These are phyloP conservation scores for Eucalyptus urophylla DNA, from an alignment of 345 rosid species.

Conservation along the genomic window DNA sequence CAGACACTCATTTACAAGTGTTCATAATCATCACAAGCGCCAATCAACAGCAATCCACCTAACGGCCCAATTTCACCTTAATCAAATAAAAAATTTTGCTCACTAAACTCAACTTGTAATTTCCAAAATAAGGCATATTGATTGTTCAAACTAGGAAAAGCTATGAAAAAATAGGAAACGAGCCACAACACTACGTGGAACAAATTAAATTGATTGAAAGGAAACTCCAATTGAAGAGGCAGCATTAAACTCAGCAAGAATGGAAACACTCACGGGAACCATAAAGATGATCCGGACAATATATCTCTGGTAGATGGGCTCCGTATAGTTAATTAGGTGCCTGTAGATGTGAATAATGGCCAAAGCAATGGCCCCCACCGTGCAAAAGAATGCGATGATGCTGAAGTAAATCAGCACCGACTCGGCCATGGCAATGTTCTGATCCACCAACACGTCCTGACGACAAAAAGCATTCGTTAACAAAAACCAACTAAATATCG, in stretches of 20 bases:
- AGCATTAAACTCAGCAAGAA: not conserved
- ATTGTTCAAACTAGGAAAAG: not conserved
- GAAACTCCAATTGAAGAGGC: not conserved
- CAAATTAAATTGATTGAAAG: not conserved
- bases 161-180: not conserved
- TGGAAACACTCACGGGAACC: constrained; percentile 68
- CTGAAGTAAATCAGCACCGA: constrained; percentile 31
- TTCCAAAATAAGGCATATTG: not conserved
- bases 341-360: constrained; percentile 72
- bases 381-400: constrained; percentile 58
- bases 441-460: not conserved
- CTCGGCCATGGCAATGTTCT: constrained; percentile 37
- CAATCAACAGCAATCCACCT: not conserved
- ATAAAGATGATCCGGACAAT: constrained; percentile 92
- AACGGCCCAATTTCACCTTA: not conserved
- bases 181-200: not conserved
- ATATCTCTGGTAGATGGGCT: constrained; percentile 92
- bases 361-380: constrained; percentile 56
- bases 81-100: not conserved
- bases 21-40: not conserved
- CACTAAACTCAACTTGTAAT: not conserved
- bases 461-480: not conserved
- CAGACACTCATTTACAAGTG: not conserved
- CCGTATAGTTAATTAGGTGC: constrained; percentile 82
- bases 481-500: not conserved